Base-by-base conservation (phyloP, 148 eudicot genomes). In the Polygonum aviculare region DNA sequence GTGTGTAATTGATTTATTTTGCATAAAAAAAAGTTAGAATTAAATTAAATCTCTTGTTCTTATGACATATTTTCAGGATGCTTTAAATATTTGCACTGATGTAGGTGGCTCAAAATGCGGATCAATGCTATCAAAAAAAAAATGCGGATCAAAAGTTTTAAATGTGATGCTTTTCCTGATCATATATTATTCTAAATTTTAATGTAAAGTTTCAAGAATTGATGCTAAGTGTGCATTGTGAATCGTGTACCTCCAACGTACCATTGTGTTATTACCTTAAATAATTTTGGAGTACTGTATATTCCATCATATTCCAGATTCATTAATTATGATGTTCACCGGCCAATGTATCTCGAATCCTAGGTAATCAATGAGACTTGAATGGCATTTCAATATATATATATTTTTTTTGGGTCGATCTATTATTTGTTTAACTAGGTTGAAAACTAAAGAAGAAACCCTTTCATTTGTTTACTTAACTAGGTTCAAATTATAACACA, bases 281-380 rank as follows among this genome's bases (percentile, higher is more conserved):
- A 15, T 48, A 11, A 48, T 12, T 48, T 48, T 48, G 15, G 50
- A 12, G 11, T 14, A 48, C 12, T 48, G 2, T 48, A 11, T 48
- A 0, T 11, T 48, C 2, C 12, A 48, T 48, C 50, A 48, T 48
- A 54, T 54, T 54, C 19, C 7, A 54, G 67, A 60, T 26, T 60
- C 67, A 60, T 60, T 60, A 60, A 60, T 60, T 60, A 60, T 60
- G 67, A 22, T 36, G 26, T 26, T 60, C 67, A 26, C 67, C 67
- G 67, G 67, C 67, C 35, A 60, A 60, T 16, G 21, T 12, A 60
- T 22, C 67, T 60, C 36, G 3, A 60, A 60, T 60, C 67, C 35
- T 60, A 10, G 67, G 67, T 60, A 60, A 60, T 60, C 67, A 60
- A 22, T 33, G 26, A 60, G 14, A 60, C 35, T 60, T 60, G 67